A percentile compares a stretch with the other conserved stretches of the same genome.
These are phyloP conservation scores for Sporothrix globosa DNA, from an alignment of 2,329 filamentous ascomycete species.

Conservation along the genomic window DNA sequence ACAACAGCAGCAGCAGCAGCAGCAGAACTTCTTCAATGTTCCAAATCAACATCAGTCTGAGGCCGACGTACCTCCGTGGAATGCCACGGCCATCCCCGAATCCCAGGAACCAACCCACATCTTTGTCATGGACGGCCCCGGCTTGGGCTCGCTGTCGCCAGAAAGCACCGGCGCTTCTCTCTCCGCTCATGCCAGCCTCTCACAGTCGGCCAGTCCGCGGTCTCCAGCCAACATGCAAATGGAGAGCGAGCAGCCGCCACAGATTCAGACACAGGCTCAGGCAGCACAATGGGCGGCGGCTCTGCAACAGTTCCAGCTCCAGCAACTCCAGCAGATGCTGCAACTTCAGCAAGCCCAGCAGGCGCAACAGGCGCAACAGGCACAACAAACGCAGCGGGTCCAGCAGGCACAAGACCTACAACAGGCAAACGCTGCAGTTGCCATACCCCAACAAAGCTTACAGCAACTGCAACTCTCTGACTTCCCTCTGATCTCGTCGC, in stretches of 20 bases:
- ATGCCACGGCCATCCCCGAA: slow-evolving; percentile 45
- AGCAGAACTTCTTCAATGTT: slow-evolving; percentile 44
- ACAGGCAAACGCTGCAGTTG: slow-evolving; percentile 12
- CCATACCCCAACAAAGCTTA: slow-evolving; percentile 6
- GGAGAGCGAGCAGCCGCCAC: slow-evolving; percentile 34
- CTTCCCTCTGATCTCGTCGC: not conserved
- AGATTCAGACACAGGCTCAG: slow-evolving; percentile 35
- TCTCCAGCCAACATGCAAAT: slow-evolving; percentile 40
- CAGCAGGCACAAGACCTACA: slow-evolving; percentile 13
- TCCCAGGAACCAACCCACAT: slow-evolving; percentile 41
- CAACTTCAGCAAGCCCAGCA: slow-evolving; percentile 26
- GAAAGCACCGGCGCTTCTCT: slow-evolving; percentile 35
- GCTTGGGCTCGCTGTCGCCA: slow-evolving; percentile 44
- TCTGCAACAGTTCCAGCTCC: slow-evolving; percentile 31
- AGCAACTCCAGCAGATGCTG: slow-evolving; percentile 20
- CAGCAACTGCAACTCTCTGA: slow-evolving; percentile 1
- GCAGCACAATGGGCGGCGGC: slow-evolving; percentile 31
- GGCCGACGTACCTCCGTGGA: slow-evolving; percentile 50
- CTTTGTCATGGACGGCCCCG: slow-evolving; percentile 46
- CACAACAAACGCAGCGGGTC: slow-evolving; percentile 27
- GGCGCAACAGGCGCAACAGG: slow-evolving; percentile 10
- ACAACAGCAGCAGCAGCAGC: slow-evolving; percentile 40
- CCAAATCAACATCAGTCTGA: slow-evolving; percentile 46
- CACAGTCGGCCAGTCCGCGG: slow-evolving; percentile 41
- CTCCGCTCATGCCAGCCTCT: slow-evolving; percentile 34